These are phyloP conservation scores for Pyricularia sp. DNA, from an alignment of 2,329 filamentous ascomycete genomes.

Conservation along the genomic window DNA sequence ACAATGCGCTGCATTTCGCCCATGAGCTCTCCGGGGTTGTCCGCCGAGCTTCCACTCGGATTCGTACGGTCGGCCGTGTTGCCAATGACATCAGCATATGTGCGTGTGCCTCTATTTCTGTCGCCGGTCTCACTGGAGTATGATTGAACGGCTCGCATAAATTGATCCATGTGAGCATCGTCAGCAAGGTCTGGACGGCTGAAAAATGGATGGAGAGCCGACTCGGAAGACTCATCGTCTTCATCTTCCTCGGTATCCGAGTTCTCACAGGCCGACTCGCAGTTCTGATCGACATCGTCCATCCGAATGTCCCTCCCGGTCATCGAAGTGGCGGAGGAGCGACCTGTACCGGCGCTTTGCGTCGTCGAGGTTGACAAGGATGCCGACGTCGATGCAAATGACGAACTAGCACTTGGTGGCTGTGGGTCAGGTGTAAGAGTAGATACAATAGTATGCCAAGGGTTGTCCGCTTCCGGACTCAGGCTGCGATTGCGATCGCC, in stretches of 20 bases:
- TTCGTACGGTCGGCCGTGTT: conserved; percentile 7
- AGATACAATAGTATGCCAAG: conserved; percentile 73
- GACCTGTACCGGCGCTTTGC: conserved; percentile 25
- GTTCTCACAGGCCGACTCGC: conserved; percentile 44
- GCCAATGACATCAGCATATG: conserved; percentile 38
- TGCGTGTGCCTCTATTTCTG: conserved; percentile 11
- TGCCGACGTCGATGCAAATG: conserved; percentile 62
- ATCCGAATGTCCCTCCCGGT: conserved; percentile 29
- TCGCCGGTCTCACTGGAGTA: not conserved
- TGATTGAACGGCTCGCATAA: not conserved
- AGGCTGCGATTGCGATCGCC: conserved; percentile 78
- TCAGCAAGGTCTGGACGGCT: conserved; percentile 14
- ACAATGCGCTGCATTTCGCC: conserved; percentile 65
- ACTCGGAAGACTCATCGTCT: conserved; percentile 15
- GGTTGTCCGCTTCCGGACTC: conserved; percentile 57
- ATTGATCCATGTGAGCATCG: conserved; percentile 6
- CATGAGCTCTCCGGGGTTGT: conserved; percentile 20
- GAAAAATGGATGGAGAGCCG: not conserved
- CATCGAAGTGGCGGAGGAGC: conserved; percentile 37
- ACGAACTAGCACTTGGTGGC: conserved; percentile 70
- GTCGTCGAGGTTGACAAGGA: conserved; percentile 35
- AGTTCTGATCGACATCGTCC: conserved; percentile 27
- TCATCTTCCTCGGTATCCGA: conserved; percentile 46
- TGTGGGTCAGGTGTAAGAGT: conserved; percentile 77
- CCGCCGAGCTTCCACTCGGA: conserved; percentile 15